A percentile compares a stretch with the other conserved stretches of the same genome.
phyloP scores from a whole-genome alignment of 1,284 basidiomycete species.

The Trametes pubescens region DNA sequence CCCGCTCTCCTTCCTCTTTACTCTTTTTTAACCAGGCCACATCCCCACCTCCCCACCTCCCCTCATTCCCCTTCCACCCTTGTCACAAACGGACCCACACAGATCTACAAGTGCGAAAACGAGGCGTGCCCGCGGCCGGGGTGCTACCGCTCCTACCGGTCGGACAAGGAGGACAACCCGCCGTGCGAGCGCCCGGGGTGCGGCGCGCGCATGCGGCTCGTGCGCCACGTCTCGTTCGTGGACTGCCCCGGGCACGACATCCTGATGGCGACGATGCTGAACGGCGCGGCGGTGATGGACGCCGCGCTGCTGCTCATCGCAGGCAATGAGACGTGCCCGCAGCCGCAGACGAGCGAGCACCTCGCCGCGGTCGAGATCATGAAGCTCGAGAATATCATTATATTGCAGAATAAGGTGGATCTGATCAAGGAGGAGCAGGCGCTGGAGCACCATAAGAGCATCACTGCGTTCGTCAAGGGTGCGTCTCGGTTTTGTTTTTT shows the following conservation, averaged over 20 bases:
- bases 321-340: constrained; percentile 98
- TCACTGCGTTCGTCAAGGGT: constrained; percentile 93
- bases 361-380: constrained; percentile 99
- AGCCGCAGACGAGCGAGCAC: constrained; percentile 99
- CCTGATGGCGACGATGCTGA: constrained; percentile 99
- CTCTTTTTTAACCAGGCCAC: neutral
- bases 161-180: constrained; percentile 93
- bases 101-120: constrained; percentile 99
- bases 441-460: constrained; percentile 93
- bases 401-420: constrained; percentile 98
- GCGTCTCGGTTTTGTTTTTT: constrained; percentile 15
- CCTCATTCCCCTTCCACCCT: too few species aligned
- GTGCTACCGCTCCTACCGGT: constrained; percentile 94
- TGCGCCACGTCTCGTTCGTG: constrained; percentile 97
- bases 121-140: constrained; percentile 92
- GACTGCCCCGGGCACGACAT: constrained; percentile 96
- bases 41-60: neutral
- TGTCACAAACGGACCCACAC: constrained; percentile 1
- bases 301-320: constrained; percentile 95
- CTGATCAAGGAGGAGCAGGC: constrained; percentile 93
- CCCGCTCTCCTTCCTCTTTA: neutral
- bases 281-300: constrained; percentile 99
- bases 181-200: constrained; percentile 95
- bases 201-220: constrained; percentile 88
- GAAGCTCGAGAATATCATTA: constrained; percentile 98